A percentile compares a stretch with the other conserved stretches of the same genome.
These are phyloP conservation scores for Amylostereum areolatum DNA, from an alignment of 1,284 basidiomycete genomes.

Conservation along the genomic window DNA sequence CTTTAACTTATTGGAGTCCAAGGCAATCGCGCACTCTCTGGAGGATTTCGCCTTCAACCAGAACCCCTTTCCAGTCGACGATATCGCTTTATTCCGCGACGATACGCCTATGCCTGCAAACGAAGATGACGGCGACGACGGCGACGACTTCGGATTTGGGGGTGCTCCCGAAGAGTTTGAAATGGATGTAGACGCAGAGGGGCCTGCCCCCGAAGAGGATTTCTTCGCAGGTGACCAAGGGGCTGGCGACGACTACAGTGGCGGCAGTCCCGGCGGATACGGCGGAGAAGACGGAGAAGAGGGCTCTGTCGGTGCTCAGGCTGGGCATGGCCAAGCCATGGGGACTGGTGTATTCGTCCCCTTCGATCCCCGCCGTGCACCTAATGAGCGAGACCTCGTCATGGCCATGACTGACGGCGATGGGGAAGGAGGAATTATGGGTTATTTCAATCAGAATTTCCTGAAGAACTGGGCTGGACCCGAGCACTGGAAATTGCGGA, in stretches of 20 bases:
- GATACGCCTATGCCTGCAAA: conserved; percentile 27
- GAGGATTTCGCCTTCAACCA: conserved; percentile 75
- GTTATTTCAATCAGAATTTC: conserved; percentile 90
- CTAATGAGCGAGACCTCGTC: conserved; percentile 72
- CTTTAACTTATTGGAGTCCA: conserved; percentile 54
- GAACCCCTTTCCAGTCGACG: conserved; percentile 55
- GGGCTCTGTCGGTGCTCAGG: conserved; percentile 36
- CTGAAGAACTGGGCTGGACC: conserved; percentile 98
- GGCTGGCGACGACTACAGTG: conserved; percentile 40
- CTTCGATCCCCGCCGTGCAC: conserved; percentile 73
- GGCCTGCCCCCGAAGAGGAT: conserved; percentile 49
- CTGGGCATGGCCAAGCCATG: conserved; percentile 30
- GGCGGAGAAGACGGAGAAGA: conserved; percentile 37
- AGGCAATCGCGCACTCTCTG: conserved; percentile 77
- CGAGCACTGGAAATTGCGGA: conserved; percentile 94
- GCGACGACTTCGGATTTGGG: conserved; percentile 31
- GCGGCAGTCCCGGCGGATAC: conserved; percentile 31
- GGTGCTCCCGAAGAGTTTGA: conserved; percentile 25
- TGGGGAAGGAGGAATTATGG: conserved; percentile 70
- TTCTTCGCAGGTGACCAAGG: conserved; percentile 75
- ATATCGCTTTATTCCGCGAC: conserved; percentile 51
- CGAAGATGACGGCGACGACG: conserved; percentile 38
- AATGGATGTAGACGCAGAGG: conserved; percentile 39
- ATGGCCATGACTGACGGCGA: conserved; percentile 78
- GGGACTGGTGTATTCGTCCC: conserved; percentile 52